Conservation (phyloP, 1,139 yeast genomes). For the Debaryomyces sp. region DNA sequence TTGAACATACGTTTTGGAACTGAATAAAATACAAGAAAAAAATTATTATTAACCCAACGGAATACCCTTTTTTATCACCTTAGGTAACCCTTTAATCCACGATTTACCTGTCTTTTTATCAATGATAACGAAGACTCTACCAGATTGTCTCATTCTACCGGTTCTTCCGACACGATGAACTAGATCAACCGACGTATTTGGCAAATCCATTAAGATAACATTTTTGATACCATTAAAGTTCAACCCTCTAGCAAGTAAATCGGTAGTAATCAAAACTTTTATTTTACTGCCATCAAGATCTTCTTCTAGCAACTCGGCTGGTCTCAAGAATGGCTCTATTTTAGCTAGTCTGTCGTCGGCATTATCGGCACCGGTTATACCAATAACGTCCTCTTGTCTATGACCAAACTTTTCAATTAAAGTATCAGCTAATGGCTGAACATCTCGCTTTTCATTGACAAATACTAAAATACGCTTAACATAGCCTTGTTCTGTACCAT, state of each 20-base stretch:
- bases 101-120: constrained; percentile 67
- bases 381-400: constrained; percentile 45
- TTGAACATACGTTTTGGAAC: constrained; percentile 2
- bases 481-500: constrained; percentile 75
- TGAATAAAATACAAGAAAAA: constrained; percentile 3
- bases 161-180: constrained; percentile 94
- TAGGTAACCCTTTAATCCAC: constrained; percentile 86
- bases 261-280: constrained; percentile 86
- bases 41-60: constrained; percentile 32
- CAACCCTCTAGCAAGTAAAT: constrained; percentile 85
- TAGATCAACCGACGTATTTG: constrained; percentile 80
- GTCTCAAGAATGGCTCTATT: constrained; percentile 62
- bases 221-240: constrained; percentile 84
- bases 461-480: constrained; percentile 86
- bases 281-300: constrained; percentile 31
- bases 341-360: constrained; percentile 58
- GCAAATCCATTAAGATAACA: constrained; percentile 83
- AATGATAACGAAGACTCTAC: constrained; percentile 77
- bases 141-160: constrained; percentile 87
- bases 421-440: constrained; percentile 56
- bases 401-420: constrained; percentile 60
- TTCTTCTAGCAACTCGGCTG: constrained; percentile 48
- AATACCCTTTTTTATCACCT: constrained; percentile 60
- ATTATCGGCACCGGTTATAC: constrained; percentile 66
- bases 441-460: constrained; percentile 75